These are phyloP conservation scores for Aspergillus felis DNA, from an alignment of 2,329 filamentous ascomycete genomes.

Conservation along the genomic window DNA sequence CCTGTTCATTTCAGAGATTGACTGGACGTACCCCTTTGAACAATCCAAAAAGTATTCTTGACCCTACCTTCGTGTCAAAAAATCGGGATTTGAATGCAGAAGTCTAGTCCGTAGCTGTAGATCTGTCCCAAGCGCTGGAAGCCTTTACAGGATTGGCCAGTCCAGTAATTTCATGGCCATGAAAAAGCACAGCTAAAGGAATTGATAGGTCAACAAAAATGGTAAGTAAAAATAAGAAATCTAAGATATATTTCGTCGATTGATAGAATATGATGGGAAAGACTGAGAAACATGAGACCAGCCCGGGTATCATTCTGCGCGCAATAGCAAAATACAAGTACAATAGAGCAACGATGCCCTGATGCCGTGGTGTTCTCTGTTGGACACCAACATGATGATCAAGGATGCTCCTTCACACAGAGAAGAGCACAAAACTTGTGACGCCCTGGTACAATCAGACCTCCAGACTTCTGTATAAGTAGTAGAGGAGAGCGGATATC, in stretches of 20 bases:
- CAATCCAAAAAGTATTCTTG: background rate
- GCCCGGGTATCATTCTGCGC: constrained; percentile 20
- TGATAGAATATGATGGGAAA: background rate
- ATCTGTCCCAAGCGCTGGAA: background rate
- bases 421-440: background rate
- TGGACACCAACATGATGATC: constrained; percentile 1
- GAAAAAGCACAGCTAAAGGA: background rate
- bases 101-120: background rate
- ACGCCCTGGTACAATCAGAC: background rate
- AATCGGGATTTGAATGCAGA: background rate
- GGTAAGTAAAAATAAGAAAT: background rate
- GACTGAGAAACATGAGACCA: constrained; percentile 6
- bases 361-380: background rate
- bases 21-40: background rate
- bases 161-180: too few relatives aligned
- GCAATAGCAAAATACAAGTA: constrained; percentile 6
- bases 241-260: background rate
- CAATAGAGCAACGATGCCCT: background rate
- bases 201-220: background rate
- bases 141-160: background rate
- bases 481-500: constrained; percentile 2
- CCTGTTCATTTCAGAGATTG: background rate
- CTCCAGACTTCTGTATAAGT: constrained; percentile 1
- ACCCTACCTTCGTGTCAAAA: background rate
- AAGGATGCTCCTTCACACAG: background rate